Base-by-base conservation (phyloP, 208 protist genomes). In the Trypanosoma melophagium region DNA sequence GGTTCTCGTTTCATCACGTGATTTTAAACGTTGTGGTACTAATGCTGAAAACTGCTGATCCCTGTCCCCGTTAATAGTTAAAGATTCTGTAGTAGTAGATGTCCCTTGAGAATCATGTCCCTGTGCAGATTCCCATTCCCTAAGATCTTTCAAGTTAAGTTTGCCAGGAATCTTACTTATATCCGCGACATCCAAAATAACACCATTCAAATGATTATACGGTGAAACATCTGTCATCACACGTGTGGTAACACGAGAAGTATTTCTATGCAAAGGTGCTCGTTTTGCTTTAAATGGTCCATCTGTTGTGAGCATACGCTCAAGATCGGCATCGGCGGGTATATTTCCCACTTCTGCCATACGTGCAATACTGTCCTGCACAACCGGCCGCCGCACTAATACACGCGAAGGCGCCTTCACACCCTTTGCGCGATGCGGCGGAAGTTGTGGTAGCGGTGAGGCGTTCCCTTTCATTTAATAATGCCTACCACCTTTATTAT, bases 1-100 rank as follows among this genome's bases (percentile, higher is more conserved):
- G 9, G 89, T 97, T 21, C 91, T 83, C 3, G 89, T 69, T 60
- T 94, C 87, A 4, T 96, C 85, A 14, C 87, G 74, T 28, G 21
- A 14, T 12, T 49, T 25, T 31, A 14, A 59, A 31, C 4, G 51
- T 1, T 2, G 3, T 44, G 41, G 49, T 49, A 5, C 12, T 47
- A 21, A 35, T 35, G 28, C 5, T 5, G 5, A 7, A 5, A 7
- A 21, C n/a, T 45, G 22, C 14, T 44, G 24, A 25, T n/a, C 19
- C 13, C 1, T 24, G 2, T 53, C 12, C 31, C 5, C 19, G 22
- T 16, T 9, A 47, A 1, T 60, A 21, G 40, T 8, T 22, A 47
- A 24, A 19, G 62, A 65, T 7, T 22, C 4, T 40, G 17, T 17
- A 16, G 68, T 14, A 14, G 49, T 60, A 22, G 58, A 63, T 45